phyloP scores from a whole-genome alignment of 2,329 filamentous ascomycete species.

The Fusarium phyllophilum region DNA sequence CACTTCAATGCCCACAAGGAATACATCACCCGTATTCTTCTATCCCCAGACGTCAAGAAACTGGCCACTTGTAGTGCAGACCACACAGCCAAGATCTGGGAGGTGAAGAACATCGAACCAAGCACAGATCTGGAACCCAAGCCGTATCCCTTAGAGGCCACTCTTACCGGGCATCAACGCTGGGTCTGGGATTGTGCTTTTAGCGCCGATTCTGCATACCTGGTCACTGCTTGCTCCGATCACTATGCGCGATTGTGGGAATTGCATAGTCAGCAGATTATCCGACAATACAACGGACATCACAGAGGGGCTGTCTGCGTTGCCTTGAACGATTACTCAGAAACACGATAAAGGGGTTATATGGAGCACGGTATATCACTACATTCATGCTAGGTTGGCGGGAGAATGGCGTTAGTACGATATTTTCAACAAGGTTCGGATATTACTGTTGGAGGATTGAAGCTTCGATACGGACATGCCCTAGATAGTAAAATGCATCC shows the following conservation, averaged over 20 bases:
- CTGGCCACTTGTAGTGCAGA: conserved; percentile 94
- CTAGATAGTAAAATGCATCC: neutral
- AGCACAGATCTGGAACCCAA: conserved; percentile 56
- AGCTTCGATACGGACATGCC: conserved; percentile 1
- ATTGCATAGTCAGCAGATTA: conserved; percentile 84
- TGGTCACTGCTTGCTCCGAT: conserved; percentile 92
- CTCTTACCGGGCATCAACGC: conserved; percentile 87
- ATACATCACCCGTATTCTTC: conserved; percentile 90
- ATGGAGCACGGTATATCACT: conserved; percentile 18
- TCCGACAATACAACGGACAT: conserved; percentile 94
- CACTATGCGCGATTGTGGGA: conserved; percentile 96
- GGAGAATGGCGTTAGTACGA: conserved; percentile 40
- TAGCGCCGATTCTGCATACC: conserved; percentile 89
- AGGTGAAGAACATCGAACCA: conserved; percentile 77
- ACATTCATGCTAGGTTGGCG: conserved; percentile 9
- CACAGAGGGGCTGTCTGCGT: conserved; percentile 93
- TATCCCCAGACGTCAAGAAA: conserved; percentile 93
- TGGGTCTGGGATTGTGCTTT: conserved; percentile 99
- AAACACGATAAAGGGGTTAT: conserved; percentile 55
- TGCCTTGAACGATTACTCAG: conserved; percentile 86
- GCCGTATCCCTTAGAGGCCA: conserved; percentile 84
- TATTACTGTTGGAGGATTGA: conserved; percentile 9
- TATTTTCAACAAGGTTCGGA: conserved; percentile 26
- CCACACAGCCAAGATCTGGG: conserved; percentile 96
- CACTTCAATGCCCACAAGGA: conserved; percentile 92